Conservation (phyloP, 2,329 filamentous ascomycete species). For the Aspergillus fischeri region DNA sequence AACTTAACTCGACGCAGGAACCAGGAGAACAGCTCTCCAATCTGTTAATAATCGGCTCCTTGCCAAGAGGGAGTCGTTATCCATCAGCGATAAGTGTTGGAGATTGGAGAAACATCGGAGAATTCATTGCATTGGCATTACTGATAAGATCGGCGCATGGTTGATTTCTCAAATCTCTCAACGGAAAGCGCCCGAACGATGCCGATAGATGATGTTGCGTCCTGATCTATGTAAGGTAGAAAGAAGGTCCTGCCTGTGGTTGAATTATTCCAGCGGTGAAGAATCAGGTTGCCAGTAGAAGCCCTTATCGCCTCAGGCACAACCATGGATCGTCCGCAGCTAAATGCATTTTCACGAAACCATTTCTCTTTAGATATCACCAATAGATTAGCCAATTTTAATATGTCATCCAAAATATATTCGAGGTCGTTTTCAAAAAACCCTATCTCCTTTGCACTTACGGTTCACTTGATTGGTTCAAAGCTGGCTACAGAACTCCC, state of each 20-base stretch:
- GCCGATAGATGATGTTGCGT: not conserved
- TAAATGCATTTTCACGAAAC: not conserved
- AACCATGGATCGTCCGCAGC: not conserved
- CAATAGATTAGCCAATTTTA: not conserved
- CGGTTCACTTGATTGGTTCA: not conserved
- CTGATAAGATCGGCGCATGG: not conserved
- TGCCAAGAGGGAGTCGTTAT: not conserved
- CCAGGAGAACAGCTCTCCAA: not conserved
- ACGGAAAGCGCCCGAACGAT: not conserved
- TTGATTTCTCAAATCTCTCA: not conserved
- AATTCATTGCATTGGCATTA: not conserved
- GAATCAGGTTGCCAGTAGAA: too few relatives aligned
- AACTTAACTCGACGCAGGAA: not conserved
- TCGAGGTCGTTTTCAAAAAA: not conserved
- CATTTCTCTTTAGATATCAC: not conserved
- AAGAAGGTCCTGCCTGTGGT: not conserved
- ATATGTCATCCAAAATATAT: not conserved
- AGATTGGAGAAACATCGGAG: not conserved
- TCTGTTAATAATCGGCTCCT: not conserved
- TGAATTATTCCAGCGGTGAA: not conserved
- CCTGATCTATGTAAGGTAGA: not conserved
- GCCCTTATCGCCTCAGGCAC: not conserved
- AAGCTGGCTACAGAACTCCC: not conserved
- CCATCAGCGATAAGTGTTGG: not conserved
- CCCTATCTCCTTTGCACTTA: not conserved